These are phyloP conservation scores for Aphanomyces euteiches DNA, from an alignment of 352 stramenopile genomes.

Conservation along the genomic window DNA sequence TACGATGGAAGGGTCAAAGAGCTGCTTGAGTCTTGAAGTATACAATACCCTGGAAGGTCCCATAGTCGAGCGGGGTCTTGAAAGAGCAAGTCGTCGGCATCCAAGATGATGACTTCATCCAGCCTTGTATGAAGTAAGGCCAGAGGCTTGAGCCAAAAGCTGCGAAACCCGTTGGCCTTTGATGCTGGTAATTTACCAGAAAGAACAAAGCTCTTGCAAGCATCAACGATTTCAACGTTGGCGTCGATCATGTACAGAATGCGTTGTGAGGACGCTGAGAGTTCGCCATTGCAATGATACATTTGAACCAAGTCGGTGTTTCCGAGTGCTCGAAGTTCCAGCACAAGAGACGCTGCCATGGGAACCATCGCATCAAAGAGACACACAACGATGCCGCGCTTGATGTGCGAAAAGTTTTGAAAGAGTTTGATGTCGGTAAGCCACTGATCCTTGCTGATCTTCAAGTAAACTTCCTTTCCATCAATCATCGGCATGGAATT, in stretches of 20 bases:
- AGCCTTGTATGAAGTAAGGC: constrained; percentile 46
- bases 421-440: neutral
- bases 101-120: constrained; percentile 47
- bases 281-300: constrained; percentile 40
- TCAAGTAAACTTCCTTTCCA: constrained; percentile 3
- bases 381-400: constrained; percentile 41
- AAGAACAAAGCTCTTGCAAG: constrained; percentile 16
- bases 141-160: constrained; percentile 33
- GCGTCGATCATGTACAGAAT: constrained; percentile 31
- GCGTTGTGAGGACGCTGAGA: constrained; percentile 31
- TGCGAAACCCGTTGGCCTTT: constrained; percentile 16
- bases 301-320: constrained; percentile 44
- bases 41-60: constrained; percentile 31
- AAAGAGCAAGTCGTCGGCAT: constrained; percentile 51
- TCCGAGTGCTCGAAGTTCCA: constrained; percentile 39
- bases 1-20: neutral
- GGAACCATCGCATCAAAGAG: constrained; percentile 38
- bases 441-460: constrained; percentile 17
- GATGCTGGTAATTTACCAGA: neutral
- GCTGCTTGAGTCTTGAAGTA: neutral
- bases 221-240: constrained; percentile 18
- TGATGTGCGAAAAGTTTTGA: constrained; percentile 15
- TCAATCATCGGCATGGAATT: constrained; percentile 1
- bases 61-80: constrained; percentile 45
- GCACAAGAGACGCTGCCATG: constrained; percentile 42